A percentile compares a stretch with the other conserved stretches of the same genome.
These are phyloP conservation scores for Candida ulmi DNA, from an alignment of 805 yeast genomes.

Conservation along the genomic window DNA sequence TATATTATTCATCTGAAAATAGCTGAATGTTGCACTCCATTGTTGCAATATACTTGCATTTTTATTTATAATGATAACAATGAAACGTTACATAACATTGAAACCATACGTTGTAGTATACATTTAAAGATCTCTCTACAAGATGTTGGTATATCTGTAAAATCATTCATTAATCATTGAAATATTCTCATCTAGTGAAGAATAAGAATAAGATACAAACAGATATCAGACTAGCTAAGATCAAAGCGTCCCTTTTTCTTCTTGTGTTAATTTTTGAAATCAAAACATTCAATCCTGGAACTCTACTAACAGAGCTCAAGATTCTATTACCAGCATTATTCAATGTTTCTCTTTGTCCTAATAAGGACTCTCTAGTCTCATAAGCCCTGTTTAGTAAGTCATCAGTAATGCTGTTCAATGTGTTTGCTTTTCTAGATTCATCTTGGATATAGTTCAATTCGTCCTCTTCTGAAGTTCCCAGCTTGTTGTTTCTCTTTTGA, in stretches of 20 bases:
- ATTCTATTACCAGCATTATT: slow-evolving; percentile 60
- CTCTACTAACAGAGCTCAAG: slow-evolving; percentile 51
- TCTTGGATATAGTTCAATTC: slow-evolving; percentile 74
- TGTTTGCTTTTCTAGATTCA: slow-evolving; percentile 69
- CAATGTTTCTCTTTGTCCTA: slow-evolving; percentile 62
- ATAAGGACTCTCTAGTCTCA: slow-evolving; percentile 82
- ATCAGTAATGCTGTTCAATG: slow-evolving; percentile 73
- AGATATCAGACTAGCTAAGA: slow-evolving; percentile 71
- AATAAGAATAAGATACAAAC: slow-evolving; percentile 66
- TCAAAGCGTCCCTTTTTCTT: slow-evolving; percentile 80
- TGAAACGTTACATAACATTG: no score
- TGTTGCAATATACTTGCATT: no score
- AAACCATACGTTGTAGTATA: no score
- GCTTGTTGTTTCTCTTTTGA: slow-evolving; percentile 28
- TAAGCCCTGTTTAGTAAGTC: slow-evolving; percentile 76
- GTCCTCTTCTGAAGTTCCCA: slow-evolving; percentile 32
- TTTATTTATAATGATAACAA: no score
- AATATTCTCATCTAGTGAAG: slow-evolving; percentile 34
- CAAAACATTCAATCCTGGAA: slow-evolving; percentile 80
- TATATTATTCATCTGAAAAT: no score
- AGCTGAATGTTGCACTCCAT: no score
- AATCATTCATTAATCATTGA: neutral
- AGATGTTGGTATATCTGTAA: no score
- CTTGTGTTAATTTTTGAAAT: slow-evolving; percentile 81
- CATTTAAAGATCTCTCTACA: no score